Base-by-base conservation (phyloP, 768 basidiomycete genomes). In the Chalciporus chontae region DNA sequence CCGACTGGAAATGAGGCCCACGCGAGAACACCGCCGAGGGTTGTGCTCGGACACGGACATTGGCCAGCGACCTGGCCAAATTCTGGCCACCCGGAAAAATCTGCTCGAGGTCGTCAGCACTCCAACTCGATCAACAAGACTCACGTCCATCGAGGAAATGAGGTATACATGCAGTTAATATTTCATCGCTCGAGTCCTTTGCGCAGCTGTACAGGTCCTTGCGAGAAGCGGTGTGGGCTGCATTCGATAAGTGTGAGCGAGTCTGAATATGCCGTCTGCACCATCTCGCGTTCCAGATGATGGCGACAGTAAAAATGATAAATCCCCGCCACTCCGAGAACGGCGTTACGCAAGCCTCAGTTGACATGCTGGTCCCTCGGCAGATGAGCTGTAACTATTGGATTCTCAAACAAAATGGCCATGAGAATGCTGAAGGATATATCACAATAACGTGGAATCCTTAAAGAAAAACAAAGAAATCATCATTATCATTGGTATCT, bases 401-500 rank as follows among this genome's bases (percentile, higher is more conserved):
- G 67, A 59, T 76, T 77, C 62, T 76, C 66, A 62, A 69, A 65
- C 41, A 71, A 72, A 42, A 72, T 61, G 56, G 69, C 70, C 75
- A 79, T 73, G 65, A 74, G 72, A 48, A 74, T 66, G 58, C 72
- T 72, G 51, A 75, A 70, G 39, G 72, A 70, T 63, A 69, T 73
- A 66, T 74, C 69, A 61, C 70, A 76, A 67, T 69, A 76, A 69
- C 65, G 64, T 57, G 55, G 62, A 62, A 73, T 70, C 67, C 67
- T 72, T 59, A 55, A 58, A 62, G 51, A 64, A 54, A 47, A 59
- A 29, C 27, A 29, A 59, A 21, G 55, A 15, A 62, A 65, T 62
- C 58, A 66, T 60, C 54, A 58, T 59, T 65, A 62, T 75, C 71
- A 77, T 71, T 72, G 72, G 71, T 78, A 78, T 78, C 76, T 74